phyloP scores from a whole-genome alignment of 805 yeast genomes.

The Torulaspora microellipsoides region DNA sequence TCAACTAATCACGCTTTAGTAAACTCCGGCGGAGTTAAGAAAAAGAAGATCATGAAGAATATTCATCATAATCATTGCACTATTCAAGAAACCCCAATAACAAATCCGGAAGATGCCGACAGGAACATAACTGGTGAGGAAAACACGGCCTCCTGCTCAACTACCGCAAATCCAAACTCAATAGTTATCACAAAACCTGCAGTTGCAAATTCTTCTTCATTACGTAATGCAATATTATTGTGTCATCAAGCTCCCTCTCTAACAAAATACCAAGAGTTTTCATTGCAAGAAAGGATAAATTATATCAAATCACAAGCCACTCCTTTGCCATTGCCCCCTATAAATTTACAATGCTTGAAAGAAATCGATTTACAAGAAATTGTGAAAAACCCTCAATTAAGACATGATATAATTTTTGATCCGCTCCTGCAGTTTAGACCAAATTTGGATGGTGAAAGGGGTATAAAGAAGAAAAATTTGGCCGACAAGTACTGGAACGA shows the following conservation, averaged over 20 bases:
- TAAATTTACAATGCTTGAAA: constrained; percentile 70
- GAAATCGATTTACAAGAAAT: constrained; percentile 88
- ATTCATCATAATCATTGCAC: constrained; percentile 1
- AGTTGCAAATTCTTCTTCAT: constrained; percentile 6
- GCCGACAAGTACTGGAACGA: constrained; percentile 84
- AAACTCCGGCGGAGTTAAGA: constrained; percentile 7
- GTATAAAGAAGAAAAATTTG: constrained; percentile 65
- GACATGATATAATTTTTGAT: constrained; percentile 91
- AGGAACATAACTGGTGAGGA: too few relatives aligned
- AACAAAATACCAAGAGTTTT: constrained; percentile 15
- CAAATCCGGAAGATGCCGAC: background rate
- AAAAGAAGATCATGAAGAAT: constrained; percentile 5
- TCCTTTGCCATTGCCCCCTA: constrained; percentile 68
- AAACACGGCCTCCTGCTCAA: too few relatives aligned
- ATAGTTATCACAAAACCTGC: too few relatives aligned
- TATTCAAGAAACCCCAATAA: background rate
- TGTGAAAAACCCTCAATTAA: constrained; percentile 81
- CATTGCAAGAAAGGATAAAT: constrained; percentile 26
- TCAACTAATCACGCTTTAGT: constrained; percentile 2
- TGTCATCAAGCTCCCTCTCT: constrained; percentile 16
- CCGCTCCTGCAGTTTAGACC: constrained; percentile 90
- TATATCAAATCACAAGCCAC: constrained; percentile 20
- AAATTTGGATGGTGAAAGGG: constrained; percentile 86
- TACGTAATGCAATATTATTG: constrained; percentile 17
- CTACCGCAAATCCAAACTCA: too few relatives aligned